These are phyloP conservation scores for Neurospora sp. DNA, from an alignment of 2,329 filamentous ascomycete genomes.

Conservation along the genomic window DNA sequence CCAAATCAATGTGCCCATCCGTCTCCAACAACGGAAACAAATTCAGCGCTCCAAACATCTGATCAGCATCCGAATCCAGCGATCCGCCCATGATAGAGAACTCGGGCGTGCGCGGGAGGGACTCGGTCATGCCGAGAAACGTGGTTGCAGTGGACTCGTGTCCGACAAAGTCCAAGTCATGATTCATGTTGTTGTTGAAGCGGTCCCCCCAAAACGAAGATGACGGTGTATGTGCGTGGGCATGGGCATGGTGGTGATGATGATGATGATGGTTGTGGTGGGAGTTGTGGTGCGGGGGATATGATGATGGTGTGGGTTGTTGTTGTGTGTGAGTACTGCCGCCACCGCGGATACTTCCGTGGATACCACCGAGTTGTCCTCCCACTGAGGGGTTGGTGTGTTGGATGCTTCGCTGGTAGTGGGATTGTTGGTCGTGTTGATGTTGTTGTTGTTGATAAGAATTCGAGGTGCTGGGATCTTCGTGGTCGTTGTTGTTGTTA, in stretches of 20 bases:
- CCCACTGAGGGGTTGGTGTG: not conserved
- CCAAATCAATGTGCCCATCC: slow-evolving; percentile 43
- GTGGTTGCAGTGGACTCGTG: slow-evolving; percentile 1
- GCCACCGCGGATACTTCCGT: not conserved
- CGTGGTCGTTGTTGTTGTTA: not conserved
- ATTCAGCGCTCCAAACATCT: slow-evolving; percentile 34
- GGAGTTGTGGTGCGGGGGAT: not conserved
- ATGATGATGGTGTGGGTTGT: not conserved
- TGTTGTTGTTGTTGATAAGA: not conserved
- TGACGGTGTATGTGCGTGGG: not conserved
- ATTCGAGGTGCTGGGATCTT: not conserved
- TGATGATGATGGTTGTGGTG: not conserved
- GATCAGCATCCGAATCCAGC: slow-evolving; percentile 30
- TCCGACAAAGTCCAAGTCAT: not conserved
- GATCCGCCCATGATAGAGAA: slow-evolving; percentile 28
- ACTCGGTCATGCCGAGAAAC: slow-evolving; percentile 24
- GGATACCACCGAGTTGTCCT: not conserved
- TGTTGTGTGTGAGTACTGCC: not conserved
- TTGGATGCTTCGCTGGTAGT: not conserved
- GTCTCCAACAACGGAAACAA: slow-evolving; percentile 41
- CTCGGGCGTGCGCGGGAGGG: slow-evolving; percentile 31
- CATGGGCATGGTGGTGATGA: not conserved
- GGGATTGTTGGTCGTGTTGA: not conserved
- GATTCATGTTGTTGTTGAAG: not conserved
- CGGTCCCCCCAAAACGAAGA: not conserved